Conservation (phyloP, 148 eudicot species). For the Dysphania ambrosioides region DNA sequence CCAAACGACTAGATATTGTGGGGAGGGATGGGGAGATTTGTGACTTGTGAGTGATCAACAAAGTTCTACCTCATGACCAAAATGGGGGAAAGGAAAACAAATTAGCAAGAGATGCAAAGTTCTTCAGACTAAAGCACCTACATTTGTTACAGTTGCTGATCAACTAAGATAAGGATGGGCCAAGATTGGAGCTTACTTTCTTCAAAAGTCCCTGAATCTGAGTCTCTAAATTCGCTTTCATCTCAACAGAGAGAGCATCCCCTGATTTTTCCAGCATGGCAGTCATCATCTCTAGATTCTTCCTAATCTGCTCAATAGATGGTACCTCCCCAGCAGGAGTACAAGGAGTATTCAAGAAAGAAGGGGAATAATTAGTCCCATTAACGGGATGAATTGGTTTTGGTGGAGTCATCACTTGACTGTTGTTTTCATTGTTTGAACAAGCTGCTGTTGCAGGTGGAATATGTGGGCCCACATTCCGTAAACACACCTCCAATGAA, state of each 20-base stretch:
- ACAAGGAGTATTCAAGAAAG: conserved; percentile 22
- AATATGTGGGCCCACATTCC: conserved; percentile 26
- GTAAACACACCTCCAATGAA: conserved; percentile 36
- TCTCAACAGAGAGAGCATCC: conserved; percentile 50
- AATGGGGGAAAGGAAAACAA: neutral
- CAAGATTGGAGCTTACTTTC: conserved; percentile 53
- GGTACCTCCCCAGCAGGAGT: conserved; percentile 32
- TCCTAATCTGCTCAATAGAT: conserved; percentile 44
- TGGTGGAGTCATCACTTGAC: conserved; percentile 21
- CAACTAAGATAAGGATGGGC: conserved; percentile 44
- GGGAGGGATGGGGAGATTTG: neutral
- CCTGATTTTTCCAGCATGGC: conserved; percentile 71
- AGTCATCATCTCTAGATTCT: conserved; percentile 72
- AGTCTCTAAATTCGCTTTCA: conserved; percentile 57
- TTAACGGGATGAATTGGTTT: conserved; percentile 13
- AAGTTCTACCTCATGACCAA: conserved; percentile 5
- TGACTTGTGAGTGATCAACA: conserved; percentile 4
- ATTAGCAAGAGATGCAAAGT: no score
- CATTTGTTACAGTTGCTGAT: conserved; percentile 16
- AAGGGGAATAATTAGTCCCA: conserved; percentile 19
- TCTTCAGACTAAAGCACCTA: neutral
- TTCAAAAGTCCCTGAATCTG: conserved; percentile 58
- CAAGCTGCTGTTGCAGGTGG: conserved; percentile 12
- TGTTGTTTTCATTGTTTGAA: conserved; percentile 26
- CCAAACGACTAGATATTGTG: neutral